A percentile compares a stretch with the other conserved stretches of the same genome.
phyloP scores from a whole-genome alignment of 1,284 basidiomycete genomes.

The Microbotryum saponariae region DNA sequence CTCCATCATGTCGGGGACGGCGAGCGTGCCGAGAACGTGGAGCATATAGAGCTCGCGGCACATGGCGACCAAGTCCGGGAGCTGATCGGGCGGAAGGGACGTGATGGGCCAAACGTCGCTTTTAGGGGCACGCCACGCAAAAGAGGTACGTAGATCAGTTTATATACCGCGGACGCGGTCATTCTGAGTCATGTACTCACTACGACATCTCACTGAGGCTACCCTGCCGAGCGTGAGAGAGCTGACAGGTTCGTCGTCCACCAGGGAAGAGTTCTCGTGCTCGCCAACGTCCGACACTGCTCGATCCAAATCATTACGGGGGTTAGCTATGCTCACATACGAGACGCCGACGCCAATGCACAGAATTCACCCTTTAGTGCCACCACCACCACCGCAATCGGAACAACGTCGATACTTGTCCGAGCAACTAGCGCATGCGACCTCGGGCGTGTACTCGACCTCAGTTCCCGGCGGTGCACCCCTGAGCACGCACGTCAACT shows the following conservation, averaged over 20 bases:
- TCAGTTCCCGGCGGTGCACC: too few species aligned
- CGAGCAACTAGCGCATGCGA: too few species aligned
- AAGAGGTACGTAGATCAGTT: not conserved
- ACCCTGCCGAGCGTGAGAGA: slow-evolving; percentile 18
- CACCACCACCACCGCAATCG: slow-evolving; percentile 20
- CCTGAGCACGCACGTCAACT: too few species aligned
- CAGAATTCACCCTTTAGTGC: slow-evolving; percentile 16
- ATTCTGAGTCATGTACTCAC: slow-evolving; percentile 5
- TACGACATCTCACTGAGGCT: slow-evolving; percentile 24
- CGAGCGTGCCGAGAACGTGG: slow-evolving; percentile 15
- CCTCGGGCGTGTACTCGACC: too few species aligned
- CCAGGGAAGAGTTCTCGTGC: slow-evolving; percentile 24
- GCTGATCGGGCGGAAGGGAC: not conserved
- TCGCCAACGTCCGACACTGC: slow-evolving; percentile 27
- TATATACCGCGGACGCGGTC: not conserved
- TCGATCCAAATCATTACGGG: not conserved
- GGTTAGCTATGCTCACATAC: not conserved
- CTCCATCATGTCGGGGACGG: slow-evolving; percentile 28
- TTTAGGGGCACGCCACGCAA: too few species aligned
- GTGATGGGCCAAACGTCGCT: slow-evolving; percentile 5
- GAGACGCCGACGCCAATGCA: not conserved
- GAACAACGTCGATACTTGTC: too few species aligned
- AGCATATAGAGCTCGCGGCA: slow-evolving; percentile 19
- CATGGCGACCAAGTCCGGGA: slow-evolving; percentile 1
- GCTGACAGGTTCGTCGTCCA: slow-evolving; percentile 19